Evolutionary conservation across 306 rosid genomes (phyloP), one percentile per base, ranked within the genome.

Genomic region (Astragalus membranaceus): DNA sequence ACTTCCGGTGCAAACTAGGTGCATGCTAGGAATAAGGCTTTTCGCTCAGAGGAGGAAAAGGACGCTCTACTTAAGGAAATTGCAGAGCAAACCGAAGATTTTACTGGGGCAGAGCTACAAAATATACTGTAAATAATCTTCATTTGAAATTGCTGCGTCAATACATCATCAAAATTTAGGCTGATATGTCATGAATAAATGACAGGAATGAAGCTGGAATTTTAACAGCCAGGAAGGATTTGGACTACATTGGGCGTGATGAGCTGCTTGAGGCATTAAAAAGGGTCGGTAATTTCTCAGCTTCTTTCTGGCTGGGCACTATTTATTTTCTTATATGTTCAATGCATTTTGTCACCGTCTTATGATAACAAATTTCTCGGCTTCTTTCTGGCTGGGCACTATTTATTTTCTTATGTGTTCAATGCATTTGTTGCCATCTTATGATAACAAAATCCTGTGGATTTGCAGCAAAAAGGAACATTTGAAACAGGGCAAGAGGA

Each of bases 401-500:
- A 43, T 42, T 36, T 70, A 64, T 61, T 68, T 56, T 72, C 61
- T 36, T 49, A 12, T 10, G 43, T 71, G 10, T 42, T 56, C 66
- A 44, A 33, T 54, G 46, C 5, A 46, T 67, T 26, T 13, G 23
- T 20, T 20, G 23, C 47, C 57, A 63, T 62, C 73, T 64, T 7
- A 73, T 67, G 51, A 67, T 26, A 26, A 26, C 30, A 26, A 26
- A 26, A 67, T 75, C 77, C 54, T 67, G 1, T 81, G 76, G 16
- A 58, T 72, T 84, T 90, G 86, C 90, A 93, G 98, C 98, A 93
- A 93, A 82, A 88, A 56, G 98, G 98, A 73, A 93, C 98, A 13
- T 93, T 93, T 88, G 98, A 93, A 85, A 93, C 98, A 5, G 97
- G 98, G 64, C 96, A 93, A 84, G 98, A 93, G 85, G 98, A 93